Conservation (phyloP, 2,329 filamentous ascomycete species). For the Fusarium sp. region DNA sequence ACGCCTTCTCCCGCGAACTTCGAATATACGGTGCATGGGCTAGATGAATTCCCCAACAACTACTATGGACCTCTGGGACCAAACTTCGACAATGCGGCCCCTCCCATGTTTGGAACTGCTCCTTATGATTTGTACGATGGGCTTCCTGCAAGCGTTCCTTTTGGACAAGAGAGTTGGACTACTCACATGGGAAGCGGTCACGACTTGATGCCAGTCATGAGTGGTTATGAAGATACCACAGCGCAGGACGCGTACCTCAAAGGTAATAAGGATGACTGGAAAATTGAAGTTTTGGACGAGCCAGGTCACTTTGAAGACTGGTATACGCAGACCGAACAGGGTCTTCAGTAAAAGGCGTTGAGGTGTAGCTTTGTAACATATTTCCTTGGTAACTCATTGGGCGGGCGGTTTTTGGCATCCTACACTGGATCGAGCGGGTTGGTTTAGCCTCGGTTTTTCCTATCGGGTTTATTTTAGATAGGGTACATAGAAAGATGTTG, state of each 20-base stretch:
- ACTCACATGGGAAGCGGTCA: slow-evolving; percentile 18
- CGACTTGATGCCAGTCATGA: slow-evolving; percentile 24
- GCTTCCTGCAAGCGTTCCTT: slow-evolving; percentile 17
- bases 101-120: slow-evolving; percentile 21
- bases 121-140: slow-evolving; percentile 30
- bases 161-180: slow-evolving; percentile 35
- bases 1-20: slow-evolving; percentile 39
- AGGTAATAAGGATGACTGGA: slow-evolving; percentile 54
- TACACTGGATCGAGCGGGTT: slow-evolving; percentile 25
- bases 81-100: slow-evolving; percentile 14
- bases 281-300: slow-evolving; percentile 53
- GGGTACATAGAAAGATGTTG: not conserved
- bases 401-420: slow-evolving; percentile 18
- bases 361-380: slow-evolving; percentile 3
- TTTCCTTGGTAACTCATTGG: slow-evolving; percentile 25
- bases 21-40: slow-evolving; percentile 32
- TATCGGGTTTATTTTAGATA: slow-evolving; percentile 13
- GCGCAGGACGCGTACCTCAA: slow-evolving; percentile 51
- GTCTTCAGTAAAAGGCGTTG: slow-evolving; percentile 25
- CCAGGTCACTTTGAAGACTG: slow-evolving; percentile 51
- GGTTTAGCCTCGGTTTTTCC: slow-evolving; percentile 32
- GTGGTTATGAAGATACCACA: slow-evolving; percentile 25
- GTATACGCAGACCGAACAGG: slow-evolving; percentile 50
- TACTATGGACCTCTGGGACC: slow-evolving; percentile 27
- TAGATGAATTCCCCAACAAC: slow-evolving; percentile 26